phyloP scores from a whole-genome alignment of 352 stramenopile genomes.

The Phytopythium helicoides region DNA sequence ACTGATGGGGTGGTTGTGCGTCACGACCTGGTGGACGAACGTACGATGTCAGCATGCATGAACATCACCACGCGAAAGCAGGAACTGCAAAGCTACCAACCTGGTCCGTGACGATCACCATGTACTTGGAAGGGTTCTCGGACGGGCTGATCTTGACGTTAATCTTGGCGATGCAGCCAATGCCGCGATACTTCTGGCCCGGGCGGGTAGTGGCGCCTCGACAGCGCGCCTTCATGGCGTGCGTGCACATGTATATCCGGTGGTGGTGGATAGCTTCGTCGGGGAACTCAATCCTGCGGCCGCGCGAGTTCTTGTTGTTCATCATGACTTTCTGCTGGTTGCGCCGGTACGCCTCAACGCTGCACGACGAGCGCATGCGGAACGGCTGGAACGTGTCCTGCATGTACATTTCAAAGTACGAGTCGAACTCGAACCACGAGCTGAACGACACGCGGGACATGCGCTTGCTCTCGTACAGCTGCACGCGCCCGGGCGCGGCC shows the following conservation, averaged over 20 bases:
- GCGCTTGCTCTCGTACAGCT: conserved; percentile 77
- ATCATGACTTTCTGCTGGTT: conserved; percentile 89
- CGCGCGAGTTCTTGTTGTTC: conserved; percentile 85
- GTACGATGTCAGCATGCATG: conserved; percentile 1
- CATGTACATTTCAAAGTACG: conserved; percentile 89
- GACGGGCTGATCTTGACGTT: conserved; percentile 86
- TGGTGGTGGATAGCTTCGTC: conserved; percentile 82
- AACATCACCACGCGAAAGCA: too few species aligned
- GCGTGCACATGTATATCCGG: conserved; percentile 89
- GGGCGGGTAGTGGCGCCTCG: conserved; percentile 71
- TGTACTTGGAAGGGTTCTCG: conserved; percentile 82
- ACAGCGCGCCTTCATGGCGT: conserved; percentile 84
- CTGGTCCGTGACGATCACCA: conserved; percentile 87
- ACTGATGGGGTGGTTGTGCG: conserved; percentile 82
- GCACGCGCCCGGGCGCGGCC: conserved; percentile 23
- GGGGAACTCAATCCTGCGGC: conserved; percentile 74
- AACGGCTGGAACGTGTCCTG: conserved; percentile 87
- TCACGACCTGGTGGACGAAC: conserved; percentile 52
- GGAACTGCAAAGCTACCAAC: conserved; percentile 25
- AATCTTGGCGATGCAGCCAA: conserved; percentile 85
- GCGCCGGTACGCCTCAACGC: conserved; percentile 75
- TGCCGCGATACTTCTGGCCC: conserved; percentile 79
- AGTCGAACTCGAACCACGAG: conserved; percentile 86
- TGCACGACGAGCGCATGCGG: conserved; percentile 83
- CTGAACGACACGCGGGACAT: conserved; percentile 85